Evolutionary conservation across 768 basidiomycete species (phyloP).

Genomic region (Termitomyces sp.): DNA sequence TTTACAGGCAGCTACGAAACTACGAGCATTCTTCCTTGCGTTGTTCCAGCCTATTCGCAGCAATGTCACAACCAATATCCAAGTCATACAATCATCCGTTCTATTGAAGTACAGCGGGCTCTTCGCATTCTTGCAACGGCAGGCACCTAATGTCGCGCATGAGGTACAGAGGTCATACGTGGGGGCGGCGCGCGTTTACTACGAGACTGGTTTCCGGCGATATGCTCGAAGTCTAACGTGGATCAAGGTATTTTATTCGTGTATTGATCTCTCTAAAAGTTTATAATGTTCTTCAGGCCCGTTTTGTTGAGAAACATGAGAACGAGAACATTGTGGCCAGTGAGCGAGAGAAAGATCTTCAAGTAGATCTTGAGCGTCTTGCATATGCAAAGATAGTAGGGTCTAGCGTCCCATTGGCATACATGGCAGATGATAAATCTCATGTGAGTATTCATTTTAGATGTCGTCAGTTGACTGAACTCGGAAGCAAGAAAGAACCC

Average conservation of each 20-base stretch:
- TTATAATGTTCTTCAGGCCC: slow-evolving; percentile 38
- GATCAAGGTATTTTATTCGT: slow-evolving; percentile 55
- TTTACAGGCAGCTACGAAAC: slow-evolving; percentile 79
- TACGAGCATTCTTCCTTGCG: slow-evolving; percentile 81
- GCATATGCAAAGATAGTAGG: slow-evolving; percentile 73
- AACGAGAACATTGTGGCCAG: slow-evolving; percentile 49
- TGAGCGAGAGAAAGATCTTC: slow-evolving; percentile 38
- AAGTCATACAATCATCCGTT: slow-evolving; percentile 85
- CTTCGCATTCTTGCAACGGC: slow-evolving; percentile 81
- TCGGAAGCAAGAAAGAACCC: slow-evolving; percentile 62
- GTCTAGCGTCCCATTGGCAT: slow-evolving; percentile 76
- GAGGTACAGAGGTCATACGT: slow-evolving; percentile 89
- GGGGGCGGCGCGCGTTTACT: slow-evolving; percentile 81
- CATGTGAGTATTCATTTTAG: slow-evolving; percentile 57
- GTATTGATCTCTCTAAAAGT: not conserved
- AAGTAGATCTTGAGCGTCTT: slow-evolving; percentile 55
- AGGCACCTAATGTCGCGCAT: slow-evolving; percentile 74
- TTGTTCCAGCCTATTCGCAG: slow-evolving; percentile 78
- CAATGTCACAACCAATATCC: slow-evolving; percentile 89
- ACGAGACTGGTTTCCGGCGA: slow-evolving; percentile 91
- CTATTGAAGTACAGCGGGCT: slow-evolving; percentile 80
- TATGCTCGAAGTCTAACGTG: slow-evolving; percentile 80
- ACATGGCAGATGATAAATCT: slow-evolving; percentile 84
- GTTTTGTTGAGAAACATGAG: slow-evolving; percentile 71
- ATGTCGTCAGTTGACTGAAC: slow-evolving; percentile 3